A percentile compares a stretch with the other conserved stretches of the same genome.
Conservation (phyloP, 2,329 filamentous ascomycete genomes). For the Sarocladium kiliense region DNA sequence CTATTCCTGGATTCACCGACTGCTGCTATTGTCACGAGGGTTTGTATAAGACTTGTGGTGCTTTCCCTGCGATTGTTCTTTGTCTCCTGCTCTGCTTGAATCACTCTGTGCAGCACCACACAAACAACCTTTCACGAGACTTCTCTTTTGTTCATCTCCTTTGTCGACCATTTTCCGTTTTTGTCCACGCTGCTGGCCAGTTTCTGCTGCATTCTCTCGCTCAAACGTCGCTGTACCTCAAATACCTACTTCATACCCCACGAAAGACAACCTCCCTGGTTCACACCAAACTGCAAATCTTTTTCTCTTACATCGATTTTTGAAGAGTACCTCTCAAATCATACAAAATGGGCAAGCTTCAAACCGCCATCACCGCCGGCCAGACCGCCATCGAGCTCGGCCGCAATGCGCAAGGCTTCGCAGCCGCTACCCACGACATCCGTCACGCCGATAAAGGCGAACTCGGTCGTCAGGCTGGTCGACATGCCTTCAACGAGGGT, state of each 20-base stretch:
- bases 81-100: neutral
- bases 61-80: neutral
- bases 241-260: neutral
- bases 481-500: constrained; percentile 26
- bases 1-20: too few relatives aligned
- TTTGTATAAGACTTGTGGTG: neutral
- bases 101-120: neutral
- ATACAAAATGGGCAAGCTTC: constrained; percentile 23
- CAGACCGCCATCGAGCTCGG: constrained; percentile 28
- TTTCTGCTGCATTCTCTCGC: constrained; percentile 17
- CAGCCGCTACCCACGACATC: constrained; percentile 22
- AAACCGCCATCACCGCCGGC: constrained; percentile 25
- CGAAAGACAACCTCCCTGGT: neutral
- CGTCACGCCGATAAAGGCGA: constrained; percentile 27
- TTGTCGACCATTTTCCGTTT: neutral
- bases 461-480: constrained; percentile 26
- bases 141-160: neutral
- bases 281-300: neutral
- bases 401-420: constrained; percentile 21
- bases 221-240: constrained; percentile 10
- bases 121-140: neutral
- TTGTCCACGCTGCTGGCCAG: constrained; percentile 13
- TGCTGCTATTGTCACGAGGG: neutral
- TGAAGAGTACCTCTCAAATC: too few relatives aligned
- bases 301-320: too few relatives aligned